Percentiles rank a stretch among this genome's conserved stretches.
phyloP scores from a whole-genome alignment of 176 grass and related monocot species.

The Juncus inflexus region DNA sequence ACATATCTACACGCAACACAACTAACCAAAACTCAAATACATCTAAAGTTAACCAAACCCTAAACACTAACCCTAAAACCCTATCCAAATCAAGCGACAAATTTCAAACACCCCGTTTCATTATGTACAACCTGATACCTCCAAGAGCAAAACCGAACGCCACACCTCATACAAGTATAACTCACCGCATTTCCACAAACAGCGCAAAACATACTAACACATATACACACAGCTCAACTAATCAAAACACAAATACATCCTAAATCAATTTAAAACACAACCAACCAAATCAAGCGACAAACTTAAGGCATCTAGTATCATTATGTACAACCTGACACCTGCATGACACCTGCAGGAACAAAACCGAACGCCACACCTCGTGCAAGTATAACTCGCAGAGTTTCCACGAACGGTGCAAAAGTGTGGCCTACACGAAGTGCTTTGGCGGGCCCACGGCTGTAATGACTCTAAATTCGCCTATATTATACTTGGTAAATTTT shows the following conservation, averaged over 20 bases:
- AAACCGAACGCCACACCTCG: constrained; percentile 10
- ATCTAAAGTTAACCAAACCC: no score
- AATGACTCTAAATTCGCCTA: constrained; percentile 77
- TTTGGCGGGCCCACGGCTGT: constrained; percentile 63
- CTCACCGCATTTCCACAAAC: no score
- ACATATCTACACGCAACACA: no score
- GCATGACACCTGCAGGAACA: constrained; percentile 55
- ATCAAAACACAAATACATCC: no score
- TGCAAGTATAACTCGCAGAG: no score
- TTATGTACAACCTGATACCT: constrained; percentile 85
- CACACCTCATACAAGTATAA: constrained; percentile 10
- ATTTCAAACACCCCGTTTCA: constrained; percentile 79
- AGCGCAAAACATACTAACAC: no score
- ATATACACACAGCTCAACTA: no score
- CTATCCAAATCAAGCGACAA: constrained; percentile 53
- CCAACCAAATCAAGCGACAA: no score
- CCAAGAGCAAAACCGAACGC: constrained; percentile 3
- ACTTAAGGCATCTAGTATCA: constrained; percentile 37
- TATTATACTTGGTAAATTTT: constrained; percentile 9
- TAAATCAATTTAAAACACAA: no score
- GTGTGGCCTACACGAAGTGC: constrained; percentile 53
- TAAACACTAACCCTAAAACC: no score
- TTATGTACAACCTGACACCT: constrained; percentile 65
- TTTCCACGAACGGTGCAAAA: constrained; percentile 49
- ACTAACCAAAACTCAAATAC: no score